Evolutionary conservation across 192 early-diverging fungal genomes (phyloP).

Genomic region (Gonapodya prolifera): DNA sequence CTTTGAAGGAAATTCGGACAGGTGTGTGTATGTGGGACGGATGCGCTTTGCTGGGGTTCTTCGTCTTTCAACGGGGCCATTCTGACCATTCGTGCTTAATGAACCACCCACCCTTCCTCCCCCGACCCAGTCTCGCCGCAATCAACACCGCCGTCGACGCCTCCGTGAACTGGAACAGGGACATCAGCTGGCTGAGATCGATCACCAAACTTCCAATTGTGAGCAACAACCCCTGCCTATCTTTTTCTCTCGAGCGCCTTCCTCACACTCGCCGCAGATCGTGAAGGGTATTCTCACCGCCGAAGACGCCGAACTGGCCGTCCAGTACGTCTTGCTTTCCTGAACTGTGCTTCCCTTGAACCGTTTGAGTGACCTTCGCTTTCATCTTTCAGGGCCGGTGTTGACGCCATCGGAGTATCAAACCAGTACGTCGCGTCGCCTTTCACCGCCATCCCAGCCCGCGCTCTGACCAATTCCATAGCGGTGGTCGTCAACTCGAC

Average conservation of each 20-base stretch:
- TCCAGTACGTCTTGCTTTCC: constrained; percentile 1
- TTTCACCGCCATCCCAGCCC: background rate
- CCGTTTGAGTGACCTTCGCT: background rate
- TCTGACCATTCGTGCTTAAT: background rate
- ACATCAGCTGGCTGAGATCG: constrained; percentile 8
- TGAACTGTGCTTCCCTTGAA: no score
- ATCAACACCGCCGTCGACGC: constrained; percentile 15
- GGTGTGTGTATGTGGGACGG: background rate
- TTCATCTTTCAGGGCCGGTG: background rate
- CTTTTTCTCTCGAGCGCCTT: constrained; percentile 11
- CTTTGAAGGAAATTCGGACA: no score
- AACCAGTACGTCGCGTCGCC: constrained; percentile 11
- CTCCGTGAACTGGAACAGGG: constrained; percentile 6
- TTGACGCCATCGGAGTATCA: constrained; percentile 11
- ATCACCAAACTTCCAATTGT: constrained; percentile 11
- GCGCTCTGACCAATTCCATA: background rate
- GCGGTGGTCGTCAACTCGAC: constrained; percentile 19
- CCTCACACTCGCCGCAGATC: constrained; percentile 12
- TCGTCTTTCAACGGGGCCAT: background rate
- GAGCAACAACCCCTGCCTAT: constrained; percentile 12
- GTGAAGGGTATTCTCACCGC: constrained; percentile 19
- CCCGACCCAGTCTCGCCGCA: background rate
- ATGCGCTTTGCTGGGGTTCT: background rate
- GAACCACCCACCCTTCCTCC: background rate
- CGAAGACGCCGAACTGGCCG: constrained; percentile 20